Evolutionary conservation across 23 red algal genomes (phyloP), one percentile per base, ranked within the genome.

Genomic region (Gracilaria caudata): DNA sequence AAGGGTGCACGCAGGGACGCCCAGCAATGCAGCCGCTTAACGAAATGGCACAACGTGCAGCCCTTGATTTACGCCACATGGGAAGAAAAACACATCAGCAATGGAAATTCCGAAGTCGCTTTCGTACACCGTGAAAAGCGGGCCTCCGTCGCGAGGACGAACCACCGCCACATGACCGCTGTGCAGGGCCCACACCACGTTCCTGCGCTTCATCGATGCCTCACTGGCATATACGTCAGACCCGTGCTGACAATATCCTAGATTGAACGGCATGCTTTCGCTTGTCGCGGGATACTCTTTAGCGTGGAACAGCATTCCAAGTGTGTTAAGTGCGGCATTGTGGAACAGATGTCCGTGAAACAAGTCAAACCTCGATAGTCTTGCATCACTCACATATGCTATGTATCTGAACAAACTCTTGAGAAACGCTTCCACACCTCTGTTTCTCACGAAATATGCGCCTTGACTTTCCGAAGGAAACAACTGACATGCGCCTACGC

Each of bases 291-390:
- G 83, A 77, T 87, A 87, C 56, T 87, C 83, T 24, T 65, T 76
- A 12, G 83, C 68, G 21, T 87, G 83, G 47, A 87, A 87, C 45
- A 87, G 46, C 43, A 87, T n/a, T 0, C 83, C 83, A 12, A 87
- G 32, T 41, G 47, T 39, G 37, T 64, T 24, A 7, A 44, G 35
- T 39, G 34, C 44, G 3, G 5, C 38, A 21, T 76, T 47, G 32
- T 58, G 58, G 65, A 76, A 87, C 32, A 87, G 13, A 35, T 87
- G 83, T 30, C 64, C 83, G 57, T 87, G 83, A 65, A 63, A 65
- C 68, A 87, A 43, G 38, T 87, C 83, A 28, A 76, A 87, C 21
- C 83, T 37, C 60, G 65, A 55, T 38, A 87, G 47, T 21, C 40
- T 23, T n/a, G 83, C 65, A 14, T 68, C 55, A 71, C 59, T 47